Percentiles rank a stretch among this genome's conserved stretches.
Evolutionary conservation across 257 asterid species (phyloP).

Genomic region (Solanum raphanifolium): DNA sequence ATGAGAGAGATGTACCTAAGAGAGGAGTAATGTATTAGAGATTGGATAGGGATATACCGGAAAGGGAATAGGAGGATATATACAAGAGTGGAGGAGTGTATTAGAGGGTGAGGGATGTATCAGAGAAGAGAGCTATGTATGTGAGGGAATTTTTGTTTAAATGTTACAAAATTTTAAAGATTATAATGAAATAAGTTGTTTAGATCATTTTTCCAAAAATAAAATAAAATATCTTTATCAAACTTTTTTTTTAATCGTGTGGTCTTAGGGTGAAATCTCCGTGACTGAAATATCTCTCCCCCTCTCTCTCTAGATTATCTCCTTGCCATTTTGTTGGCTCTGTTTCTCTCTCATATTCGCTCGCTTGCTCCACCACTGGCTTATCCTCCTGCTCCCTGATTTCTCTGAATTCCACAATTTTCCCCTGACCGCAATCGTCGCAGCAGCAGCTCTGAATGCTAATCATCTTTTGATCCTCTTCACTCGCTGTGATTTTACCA

Average conservation of each 20-base stretch:
- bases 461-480: background rate
- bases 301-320: constrained; percentile 13
- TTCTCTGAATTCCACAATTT: background rate
- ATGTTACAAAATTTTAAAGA: too few relatives aligned
- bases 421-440: background rate
- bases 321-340: background rate
- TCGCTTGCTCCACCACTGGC: background rate
- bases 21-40: too few relatives aligned
- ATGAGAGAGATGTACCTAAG: too few relatives aligned
- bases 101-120: too few relatives aligned
- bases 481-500: background rate
- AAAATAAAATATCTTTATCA: background rate
- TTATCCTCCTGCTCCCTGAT: background rate
- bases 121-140: too few relatives aligned
- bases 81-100: too few relatives aligned
- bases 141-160: too few relatives aligned
- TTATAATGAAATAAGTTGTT: too few relatives aligned
- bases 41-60: fast-evolving
- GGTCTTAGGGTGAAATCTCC: background rate
- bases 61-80: too few relatives aligned
- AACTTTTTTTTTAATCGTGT: background rate
- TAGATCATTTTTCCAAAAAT: too few relatives aligned
- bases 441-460: background rate
- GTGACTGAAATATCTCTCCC: background rate
- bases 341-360: constrained; percentile 1